Evolutionary conservation across 352 stramenopile species (phyloP).

Genomic region (Globisporangium nodosum): DNA sequence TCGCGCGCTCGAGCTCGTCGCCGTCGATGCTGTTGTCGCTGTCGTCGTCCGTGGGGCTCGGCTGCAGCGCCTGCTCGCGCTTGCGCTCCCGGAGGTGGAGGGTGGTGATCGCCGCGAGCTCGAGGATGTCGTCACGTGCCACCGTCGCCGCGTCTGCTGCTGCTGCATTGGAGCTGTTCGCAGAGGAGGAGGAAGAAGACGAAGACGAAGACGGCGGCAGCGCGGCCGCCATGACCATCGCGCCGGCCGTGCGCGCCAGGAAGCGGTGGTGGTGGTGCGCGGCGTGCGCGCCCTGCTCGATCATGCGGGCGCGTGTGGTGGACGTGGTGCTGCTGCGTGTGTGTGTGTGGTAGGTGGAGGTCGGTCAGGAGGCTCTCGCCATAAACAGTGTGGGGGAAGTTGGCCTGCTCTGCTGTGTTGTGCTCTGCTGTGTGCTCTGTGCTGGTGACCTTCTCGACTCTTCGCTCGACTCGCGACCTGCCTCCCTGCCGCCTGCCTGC

Average conservation of each 20-base stretch:
- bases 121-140: constrained; percentile 14
- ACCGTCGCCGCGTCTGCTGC: background rate
- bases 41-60: constrained; percentile 11
- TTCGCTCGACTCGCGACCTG: background rate
- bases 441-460: background rate
- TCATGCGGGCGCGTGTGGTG: constrained; percentile 3
- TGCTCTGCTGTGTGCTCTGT: background rate
- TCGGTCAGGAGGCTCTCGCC: background rate
- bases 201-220: constrained; percentile 4
- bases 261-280: constrained; percentile 2
- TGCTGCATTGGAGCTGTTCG: background rate
- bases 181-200: background rate
- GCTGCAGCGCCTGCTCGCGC: constrained; percentile 8
- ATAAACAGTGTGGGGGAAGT: background rate
- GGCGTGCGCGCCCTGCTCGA: constrained; percentile 8
- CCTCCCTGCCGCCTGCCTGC: background rate
- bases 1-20: background rate
- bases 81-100: constrained; percentile 9
- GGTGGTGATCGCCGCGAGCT: constrained; percentile 4
- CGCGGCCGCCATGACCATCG: constrained; percentile 6
- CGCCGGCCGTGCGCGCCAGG: constrained; percentile 1
- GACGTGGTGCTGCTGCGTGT: background rate
- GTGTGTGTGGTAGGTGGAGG: background rate
- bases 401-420: background rate
- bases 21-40: constrained; percentile 5